Base-by-base conservation (phyloP, 2,329 filamentous ascomycete genomes). In the Reticulascus tulasneorum region DNA sequence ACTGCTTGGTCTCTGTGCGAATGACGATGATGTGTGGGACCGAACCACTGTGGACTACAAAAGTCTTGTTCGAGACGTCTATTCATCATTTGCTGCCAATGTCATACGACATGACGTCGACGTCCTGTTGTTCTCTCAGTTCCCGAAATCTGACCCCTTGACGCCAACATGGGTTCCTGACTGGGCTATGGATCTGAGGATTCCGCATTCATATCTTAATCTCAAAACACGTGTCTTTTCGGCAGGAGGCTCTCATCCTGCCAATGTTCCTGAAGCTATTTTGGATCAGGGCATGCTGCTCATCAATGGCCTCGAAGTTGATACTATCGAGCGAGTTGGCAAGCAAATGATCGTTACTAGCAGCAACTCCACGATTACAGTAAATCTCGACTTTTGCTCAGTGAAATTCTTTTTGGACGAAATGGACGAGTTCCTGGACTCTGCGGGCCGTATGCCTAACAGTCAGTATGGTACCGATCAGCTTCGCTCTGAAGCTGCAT, bases 81-180 rank as follows among this genome's bases (percentile, higher is more conserved):
- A 50, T 17, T 40, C 46, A 1, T 48, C 52, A 16, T 32, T 48
- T 7, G 46, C 50, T 1, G 43, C 35, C 6, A 25, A 55, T 6
- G 41, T 57, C 11, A 28, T 52, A 7, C 35, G 35, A 16, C 37
- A 49, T 2, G 52, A 47, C 21, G 21, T 49, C 6, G 58, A 61
- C 33, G 28, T 52, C 2, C 38, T 62, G 7, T 42, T 58, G 7
- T 60, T 53, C 31, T 49, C 47, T 6, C 58, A 60, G 38, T 44
- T 46, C 6, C 50, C 51, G 3, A 54, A 52, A 15, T 26, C 23
- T 16, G 38, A 46, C 2, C 10, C 25, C 2, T 39, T 34, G 4
- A 17, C 60, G 13, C 58, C 58, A 3, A 58, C 56, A 3, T 62
- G 58, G 58, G 55, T 53, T 4, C 55, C 57, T 7, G 57, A 62